These are phyloP conservation scores for Gymnopilus junonius DNA, from an alignment of 768 basidiomycete species.

Conservation along the genomic window DNA sequence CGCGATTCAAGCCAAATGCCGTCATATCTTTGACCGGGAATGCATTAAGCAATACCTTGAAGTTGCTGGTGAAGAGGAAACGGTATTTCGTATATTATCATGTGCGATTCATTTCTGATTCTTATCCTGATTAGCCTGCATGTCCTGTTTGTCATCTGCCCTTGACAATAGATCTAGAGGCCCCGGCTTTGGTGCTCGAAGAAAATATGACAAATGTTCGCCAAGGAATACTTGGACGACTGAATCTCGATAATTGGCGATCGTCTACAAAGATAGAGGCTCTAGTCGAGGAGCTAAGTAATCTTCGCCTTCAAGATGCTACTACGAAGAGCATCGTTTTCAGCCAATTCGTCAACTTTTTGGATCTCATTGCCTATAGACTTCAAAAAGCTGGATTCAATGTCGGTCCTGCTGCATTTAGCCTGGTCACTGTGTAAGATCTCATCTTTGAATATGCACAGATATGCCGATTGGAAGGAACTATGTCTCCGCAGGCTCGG, in stretches of 20 bases:
- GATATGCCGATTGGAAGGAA: slow-evolving; percentile 94
- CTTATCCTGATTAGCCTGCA: slow-evolving; percentile 58
- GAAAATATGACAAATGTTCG: slow-evolving; percentile 55
- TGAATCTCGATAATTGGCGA: slow-evolving; percentile 89
- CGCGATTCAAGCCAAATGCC: slow-evolving; percentile 91
- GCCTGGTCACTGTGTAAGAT: not conserved
- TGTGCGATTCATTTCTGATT: not conserved
- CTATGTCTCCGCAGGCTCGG: slow-evolving; percentile 95
- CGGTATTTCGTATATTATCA: slow-evolving; percentile 42
- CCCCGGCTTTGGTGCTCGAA: slow-evolving; percentile 85
- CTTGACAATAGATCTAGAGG: slow-evolving; percentile 95
- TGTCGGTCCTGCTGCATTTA: slow-evolving; percentile 45
- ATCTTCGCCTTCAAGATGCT: slow-evolving; percentile 79
- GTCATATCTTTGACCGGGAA: slow-evolving; percentile 94
- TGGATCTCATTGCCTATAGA: slow-evolving; percentile 92
- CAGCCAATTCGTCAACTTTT: slow-evolving; percentile 92
- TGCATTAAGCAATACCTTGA: slow-evolving; percentile 95
- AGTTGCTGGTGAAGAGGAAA: slow-evolving; percentile 72
- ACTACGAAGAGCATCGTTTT: slow-evolving; percentile 98
- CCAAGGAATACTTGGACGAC: slow-evolving; percentile 92
- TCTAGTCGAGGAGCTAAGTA: slow-evolving; percentile 89
- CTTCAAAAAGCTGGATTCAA: slow-evolving; percentile 91
- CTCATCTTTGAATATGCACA: slow-evolving; percentile 44
- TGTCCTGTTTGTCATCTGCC: slow-evolving; percentile 96
- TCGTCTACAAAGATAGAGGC: slow-evolving; percentile 99